Base-by-base conservation (phyloP, 192 early-diverging fungal species). In the Entomortierella parvispora region DNA sequence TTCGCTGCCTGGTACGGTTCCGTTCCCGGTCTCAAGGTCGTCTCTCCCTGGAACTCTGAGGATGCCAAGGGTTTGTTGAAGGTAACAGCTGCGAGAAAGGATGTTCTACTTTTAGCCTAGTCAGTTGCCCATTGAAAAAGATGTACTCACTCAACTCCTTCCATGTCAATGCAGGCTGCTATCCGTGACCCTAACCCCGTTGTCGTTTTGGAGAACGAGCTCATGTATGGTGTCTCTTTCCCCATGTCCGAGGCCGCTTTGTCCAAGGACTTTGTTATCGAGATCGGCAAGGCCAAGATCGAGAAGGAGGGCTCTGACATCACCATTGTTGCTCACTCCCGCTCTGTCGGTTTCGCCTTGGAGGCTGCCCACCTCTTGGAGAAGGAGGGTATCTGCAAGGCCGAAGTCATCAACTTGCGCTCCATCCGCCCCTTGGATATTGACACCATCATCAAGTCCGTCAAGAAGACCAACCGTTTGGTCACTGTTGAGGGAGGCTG, bases 101-200 rank as follows among this genome's bases (percentile, higher is more conserved):
- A 51, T 33, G 0, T 14, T 60, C 10, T 34, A 2, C 14, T 54
- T 0, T 54, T 54, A 34, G 0, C 43, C 33, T 46, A 46, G 28
- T 6, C 28, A 29, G 25, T 53, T 12, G 14, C n/a, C 10, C 6
- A 2, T 20, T 56, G 54, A 5, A 18, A 56, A 6, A 15, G 20
- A 9, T 32, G 2, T 22, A 31, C 32, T 55, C 33, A 9, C 14
- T 10, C 28, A 34, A 56, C 31, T 20, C 32, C 12, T 22, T 51
- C 25, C 25, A 46, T 20, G 47, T 17, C 42, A 5, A 33, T 49
- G 15, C 65, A 79, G 93, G 95, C 96, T 29, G 94, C 97, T 20
- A 98, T 99, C 65, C 91, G 96, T 62, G 97, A 99, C 71, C 95
- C 96, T 44, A 97, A 99, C 87, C 97, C 97, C 31, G 97, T 99